Conservation (phyloP, 495 filamentous ascomycete species). For the Stereocaulon alpinum region DNA sequence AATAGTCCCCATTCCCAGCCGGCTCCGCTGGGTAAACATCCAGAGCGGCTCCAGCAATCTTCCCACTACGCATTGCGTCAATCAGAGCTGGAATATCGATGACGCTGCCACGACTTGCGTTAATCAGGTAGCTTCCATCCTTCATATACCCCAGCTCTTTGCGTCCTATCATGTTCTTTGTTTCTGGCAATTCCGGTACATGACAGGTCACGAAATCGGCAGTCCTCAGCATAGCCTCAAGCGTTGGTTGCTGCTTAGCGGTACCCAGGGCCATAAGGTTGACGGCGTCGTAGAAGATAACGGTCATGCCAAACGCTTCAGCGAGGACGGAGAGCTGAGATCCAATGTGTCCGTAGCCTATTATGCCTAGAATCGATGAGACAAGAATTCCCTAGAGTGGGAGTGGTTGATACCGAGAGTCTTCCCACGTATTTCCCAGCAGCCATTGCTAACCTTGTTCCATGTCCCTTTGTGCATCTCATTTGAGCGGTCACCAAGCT, state of each 20-base stretch:
- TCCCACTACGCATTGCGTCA: constrained; percentile 75
- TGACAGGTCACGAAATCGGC: constrained; percentile 92
- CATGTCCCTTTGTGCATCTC: constrained; percentile 93
- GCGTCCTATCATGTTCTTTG: constrained; percentile 74
- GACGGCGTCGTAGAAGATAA: constrained; percentile 89
- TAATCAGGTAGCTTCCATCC: constrained; percentile 84
- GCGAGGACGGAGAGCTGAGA: constrained; percentile 92
- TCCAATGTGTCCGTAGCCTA: constrained; percentile 97
- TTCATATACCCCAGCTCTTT: constrained; percentile 82
- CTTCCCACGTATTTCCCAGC: constrained; percentile 98
- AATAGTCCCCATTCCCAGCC: constrained; percentile 87
- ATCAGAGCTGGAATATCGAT: constrained; percentile 91
- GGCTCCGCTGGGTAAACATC: constrained; percentile 96
- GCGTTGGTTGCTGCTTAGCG: constrained; percentile 65
- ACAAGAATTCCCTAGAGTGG: not conserved
- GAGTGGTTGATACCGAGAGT: constrained; percentile 56
- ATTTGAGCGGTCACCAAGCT: constrained; percentile 84
- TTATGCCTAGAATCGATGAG: constrained; percentile 49
- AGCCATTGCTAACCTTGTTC: constrained; percentile 94
- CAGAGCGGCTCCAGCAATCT: constrained; percentile 85
- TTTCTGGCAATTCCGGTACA: constrained; percentile 88
- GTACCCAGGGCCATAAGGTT: constrained; percentile 90
- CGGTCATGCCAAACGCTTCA: constrained; percentile 94
- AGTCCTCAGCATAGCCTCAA: constrained; percentile 62
- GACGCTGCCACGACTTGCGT: constrained; percentile 85